phyloP scores from a whole-genome alignment of 768 basidiomycete genomes.

The Lanmaoa rubissima region DNA sequence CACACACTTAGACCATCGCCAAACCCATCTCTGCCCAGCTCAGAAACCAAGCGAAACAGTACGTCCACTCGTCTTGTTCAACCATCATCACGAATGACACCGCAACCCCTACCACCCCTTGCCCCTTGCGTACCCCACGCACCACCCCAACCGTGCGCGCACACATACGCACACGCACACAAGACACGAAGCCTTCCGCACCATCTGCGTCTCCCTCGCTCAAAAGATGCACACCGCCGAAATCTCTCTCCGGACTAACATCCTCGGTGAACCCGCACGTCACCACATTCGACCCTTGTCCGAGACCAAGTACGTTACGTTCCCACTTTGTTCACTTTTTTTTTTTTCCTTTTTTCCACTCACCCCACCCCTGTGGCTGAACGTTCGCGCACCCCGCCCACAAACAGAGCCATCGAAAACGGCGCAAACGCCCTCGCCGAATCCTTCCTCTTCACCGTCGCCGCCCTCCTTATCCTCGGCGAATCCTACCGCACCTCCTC shows the following conservation, averaged over 20 bases:
- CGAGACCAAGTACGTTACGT: constrained; percentile 64
- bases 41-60: constrained; percentile 74
- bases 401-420: constrained; percentile 72
- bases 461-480: constrained; percentile 67
- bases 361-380: too few species aligned
- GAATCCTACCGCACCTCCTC: constrained; percentile 76
- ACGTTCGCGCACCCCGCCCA: too few species aligned
- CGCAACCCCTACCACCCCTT: background rate
- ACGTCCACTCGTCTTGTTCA: constrained; percentile 22
- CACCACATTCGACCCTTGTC: constrained; percentile 71
- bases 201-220: constrained; percentile 68
- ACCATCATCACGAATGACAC: background rate
- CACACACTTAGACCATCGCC: constrained; percentile 61
- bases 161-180: background rate
- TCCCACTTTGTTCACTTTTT: background rate
- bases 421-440: constrained; percentile 84
- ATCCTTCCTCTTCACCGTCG: constrained; percentile 80
- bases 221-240: constrained; percentile 77
- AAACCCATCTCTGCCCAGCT: constrained; percentile 74
- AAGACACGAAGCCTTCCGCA: constrained; percentile 73
- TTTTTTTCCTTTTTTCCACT: background rate
- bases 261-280: constrained; percentile 72
- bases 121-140: background rate
- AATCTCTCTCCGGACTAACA: constrained; percentile 65
- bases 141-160: background rate